These are phyloP conservation scores for Lycium barbarum DNA, from an alignment of 257 asterid species.

Conservation along the genomic window DNA sequence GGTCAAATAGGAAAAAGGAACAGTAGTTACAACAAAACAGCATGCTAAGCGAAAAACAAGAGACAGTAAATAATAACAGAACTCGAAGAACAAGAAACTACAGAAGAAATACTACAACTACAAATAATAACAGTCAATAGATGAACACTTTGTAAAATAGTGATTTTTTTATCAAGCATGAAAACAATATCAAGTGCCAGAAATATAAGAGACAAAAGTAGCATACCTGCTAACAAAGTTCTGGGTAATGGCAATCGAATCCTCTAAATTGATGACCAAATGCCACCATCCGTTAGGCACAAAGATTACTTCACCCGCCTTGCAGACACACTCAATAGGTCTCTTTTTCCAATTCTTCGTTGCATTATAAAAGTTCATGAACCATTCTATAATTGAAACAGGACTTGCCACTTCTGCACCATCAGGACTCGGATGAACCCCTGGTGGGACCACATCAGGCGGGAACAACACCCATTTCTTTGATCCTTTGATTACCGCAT, in stretches of 20 bases:
- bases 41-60: no score
- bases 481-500: slow-evolving; percentile 90
- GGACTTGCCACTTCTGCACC: slow-evolving; percentile 98
- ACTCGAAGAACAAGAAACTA: no score
- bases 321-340: slow-evolving; percentile 90
- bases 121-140: no score
- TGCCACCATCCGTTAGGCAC: slow-evolving; percentile 99
- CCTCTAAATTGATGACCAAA: slow-evolving; percentile 92
- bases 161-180: not conserved
- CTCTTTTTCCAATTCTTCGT: slow-evolving; percentile 71
- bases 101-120: no score
- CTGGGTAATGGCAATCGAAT: slow-evolving; percentile 95
- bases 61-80: no score
- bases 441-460: slow-evolving; percentile 97
- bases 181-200: not conserved
- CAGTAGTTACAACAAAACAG: no score
- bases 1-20: no score
- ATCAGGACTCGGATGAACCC: slow-evolving; percentile 95
- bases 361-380: slow-evolving; percentile 87
- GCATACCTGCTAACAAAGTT: slow-evolving; percentile 92
- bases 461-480: slow-evolving; percentile 97
- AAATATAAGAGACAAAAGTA: slow-evolving; percentile 27
- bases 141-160: no score
- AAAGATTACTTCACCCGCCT: slow-evolving; percentile 91
- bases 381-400: slow-evolving; percentile 96